Conservation (phyloP, 2,329 filamentous ascomycete genomes). For the Venturia nashicola region DNA sequence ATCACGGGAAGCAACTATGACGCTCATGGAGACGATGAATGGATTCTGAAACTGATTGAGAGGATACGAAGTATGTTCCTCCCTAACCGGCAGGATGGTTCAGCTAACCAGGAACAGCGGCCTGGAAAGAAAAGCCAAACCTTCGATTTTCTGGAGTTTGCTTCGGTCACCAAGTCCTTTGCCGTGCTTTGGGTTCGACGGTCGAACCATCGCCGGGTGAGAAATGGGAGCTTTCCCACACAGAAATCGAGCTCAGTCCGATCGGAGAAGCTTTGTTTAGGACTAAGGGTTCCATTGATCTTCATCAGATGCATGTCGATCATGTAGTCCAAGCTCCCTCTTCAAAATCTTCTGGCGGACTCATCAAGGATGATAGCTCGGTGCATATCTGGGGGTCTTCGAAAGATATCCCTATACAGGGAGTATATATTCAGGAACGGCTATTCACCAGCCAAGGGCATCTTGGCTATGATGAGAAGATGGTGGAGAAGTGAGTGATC, state of each 20-base stretch:
- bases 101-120: conserved; percentile 20
- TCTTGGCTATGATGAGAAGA: conserved; percentile 33
- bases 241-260: conserved; percentile 26
- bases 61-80: conserved; percentile 31
- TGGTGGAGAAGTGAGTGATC: conserved; percentile 20
- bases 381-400: conserved; percentile 38
- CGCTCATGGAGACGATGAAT: conserved; percentile 32
- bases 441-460: conserved; percentile 37
- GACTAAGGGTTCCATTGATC: conserved; percentile 21
- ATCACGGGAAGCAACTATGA: conserved; percentile 37
- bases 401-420: conserved; percentile 33
- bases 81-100: not conserved
- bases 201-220: conserved; percentile 25
- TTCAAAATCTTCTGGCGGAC: not conserved
- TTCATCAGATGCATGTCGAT: conserved; percentile 38
- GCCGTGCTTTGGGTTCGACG: conserved; percentile 28
- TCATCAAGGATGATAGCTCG: conserved; percentile 21
- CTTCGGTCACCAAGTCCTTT: conserved; percentile 37
- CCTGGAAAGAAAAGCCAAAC: conserved; percentile 39
- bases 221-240: conserved; percentile 37
- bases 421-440: conserved; percentile 31
- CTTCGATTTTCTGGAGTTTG: conserved; percentile 38
- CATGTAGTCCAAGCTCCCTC: conserved; percentile 26
- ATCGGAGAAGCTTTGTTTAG: conserved; percentile 31
- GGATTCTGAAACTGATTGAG: conserved; percentile 30